Evolutionary conservation across 2,329 filamentous ascomycete genomes (phyloP), one percentile per base, ranked within the genome.

Genomic region (Fusarium algeriense): DNA sequence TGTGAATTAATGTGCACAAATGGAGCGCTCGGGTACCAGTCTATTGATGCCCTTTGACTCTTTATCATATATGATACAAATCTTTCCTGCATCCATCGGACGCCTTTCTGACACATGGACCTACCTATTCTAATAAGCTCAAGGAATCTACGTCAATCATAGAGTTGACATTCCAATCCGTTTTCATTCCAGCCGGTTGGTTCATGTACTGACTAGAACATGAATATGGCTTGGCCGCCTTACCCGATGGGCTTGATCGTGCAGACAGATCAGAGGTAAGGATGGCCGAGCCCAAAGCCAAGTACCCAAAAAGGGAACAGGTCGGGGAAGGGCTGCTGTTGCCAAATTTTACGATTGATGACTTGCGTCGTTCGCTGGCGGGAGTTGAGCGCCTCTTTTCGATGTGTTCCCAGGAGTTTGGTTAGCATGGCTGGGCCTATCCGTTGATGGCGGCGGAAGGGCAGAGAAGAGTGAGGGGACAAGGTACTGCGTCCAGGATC

Each of bases 371-470:
- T 60, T 41, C 57, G 56, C 66, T 28, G 74, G 62, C 65, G 73
- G 73, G 73, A 75, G 69, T 74, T 66, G 66, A 70, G 74, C 73
- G 74, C 75, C 76, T 76, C 75, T 52, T 67, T 71, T 71, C 44
- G 66, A 73, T 70, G 74, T 63, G 76, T 76, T 75, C 75, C 77
- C 76, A 77, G 67, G 67, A 69, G 62, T 55, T 79, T 76, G 77
- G 77, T 78, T 77, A 75, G 75, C 75, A 78, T 79, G 76, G 77
- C 77, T 79, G 76, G 77, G 70, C 75, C 71, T 78, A 78, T 78
- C 76, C 77, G 76, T 76, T 59, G 60, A 78, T 78, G 76, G 77
- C 75, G 72, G 72, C 76, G 75, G 77, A 76, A 77, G 65, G 67
- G 73, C 67, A 64, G 32, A 65, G 57, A 63, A 15, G 64, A 70